phyloP scores from a whole-genome alignment of 352 stramenopile genomes.

The Thraustochytrium sp. region DNA sequence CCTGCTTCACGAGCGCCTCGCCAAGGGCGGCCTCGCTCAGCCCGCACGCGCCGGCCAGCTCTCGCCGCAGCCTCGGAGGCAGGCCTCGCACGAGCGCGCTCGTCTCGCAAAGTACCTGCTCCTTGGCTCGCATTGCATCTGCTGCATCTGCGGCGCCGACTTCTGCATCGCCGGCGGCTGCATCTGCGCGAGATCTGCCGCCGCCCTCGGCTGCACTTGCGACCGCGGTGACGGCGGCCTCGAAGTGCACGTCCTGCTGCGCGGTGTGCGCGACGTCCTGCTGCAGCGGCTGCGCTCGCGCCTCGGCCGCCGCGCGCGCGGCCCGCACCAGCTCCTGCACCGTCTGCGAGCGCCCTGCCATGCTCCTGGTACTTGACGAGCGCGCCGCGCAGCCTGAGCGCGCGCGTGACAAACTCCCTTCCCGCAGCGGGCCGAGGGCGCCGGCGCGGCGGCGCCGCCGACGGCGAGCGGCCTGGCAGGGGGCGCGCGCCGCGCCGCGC shows the following conservation, averaged over 20 bases:
- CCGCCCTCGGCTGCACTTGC: too few relatives aligned
- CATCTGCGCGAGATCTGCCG: neutral
- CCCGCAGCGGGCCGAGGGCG: too few relatives aligned
- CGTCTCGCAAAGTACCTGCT: neutral
- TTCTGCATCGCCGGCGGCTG: neutral
- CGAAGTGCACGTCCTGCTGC: neutral
- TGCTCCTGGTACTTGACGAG: neutral
- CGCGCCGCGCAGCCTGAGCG: neutral
- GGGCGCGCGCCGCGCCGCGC: too few relatives aligned
- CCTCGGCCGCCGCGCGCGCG: neutral
- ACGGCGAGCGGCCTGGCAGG: too few relatives aligned
- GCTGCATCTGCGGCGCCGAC: neutral
- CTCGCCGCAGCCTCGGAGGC: neutral
- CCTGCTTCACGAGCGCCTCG: neutral
- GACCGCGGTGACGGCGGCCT: too few relatives aligned
- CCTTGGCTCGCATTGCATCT: neutral
- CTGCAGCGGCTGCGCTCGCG: neutral
- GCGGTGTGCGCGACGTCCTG: neutral
- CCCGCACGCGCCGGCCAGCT: neutral
- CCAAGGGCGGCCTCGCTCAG: neutral
- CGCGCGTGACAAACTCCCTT: neutral
- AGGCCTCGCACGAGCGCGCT: neutral
- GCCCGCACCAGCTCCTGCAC: neutral
- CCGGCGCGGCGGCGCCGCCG: too few relatives aligned
- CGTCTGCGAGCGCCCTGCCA: neutral